phyloP scores from a whole-genome alignment of 768 basidiomycete genomes.

The Tricholoma saponaceum region DNA sequence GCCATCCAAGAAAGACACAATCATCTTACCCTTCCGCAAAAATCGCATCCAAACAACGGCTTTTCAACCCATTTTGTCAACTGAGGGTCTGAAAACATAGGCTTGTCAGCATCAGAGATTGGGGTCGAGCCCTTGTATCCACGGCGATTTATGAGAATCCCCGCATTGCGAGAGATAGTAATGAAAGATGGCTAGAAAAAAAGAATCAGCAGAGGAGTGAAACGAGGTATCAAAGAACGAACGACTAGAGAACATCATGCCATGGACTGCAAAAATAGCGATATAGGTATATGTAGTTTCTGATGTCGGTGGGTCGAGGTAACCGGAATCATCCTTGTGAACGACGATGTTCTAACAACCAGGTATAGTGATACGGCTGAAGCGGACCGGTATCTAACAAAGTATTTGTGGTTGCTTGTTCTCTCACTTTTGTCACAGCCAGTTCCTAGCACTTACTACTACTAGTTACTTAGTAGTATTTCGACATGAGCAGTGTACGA shows the following conservation, averaged over 20 bases:
- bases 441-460: no score
- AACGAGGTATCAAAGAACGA: not conserved
- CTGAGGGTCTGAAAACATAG: not conserved
- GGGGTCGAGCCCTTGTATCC: not conserved
- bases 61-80: not conserved
- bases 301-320: not conserved
- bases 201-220: not conserved
- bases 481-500: constrained; percentile 19
- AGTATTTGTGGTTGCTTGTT: no score
- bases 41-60: not conserved
- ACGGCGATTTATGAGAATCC: not conserved
- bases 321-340: not conserved
- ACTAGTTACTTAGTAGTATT: no score
- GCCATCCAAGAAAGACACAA: not conserved
- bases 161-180: not conserved
- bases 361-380: no score
- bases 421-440: no score
- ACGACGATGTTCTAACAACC: not conserved
- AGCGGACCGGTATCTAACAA: no score
- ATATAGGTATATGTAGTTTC: not conserved
- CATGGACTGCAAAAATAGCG: not conserved
- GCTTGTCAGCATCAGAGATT: not conserved
- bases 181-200: not conserved
- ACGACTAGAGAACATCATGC: not conserved
- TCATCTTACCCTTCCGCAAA: not conserved